Conservation (phyloP, 495 filamentous ascomycete genomes). For the Penicillium daleae region DNA sequence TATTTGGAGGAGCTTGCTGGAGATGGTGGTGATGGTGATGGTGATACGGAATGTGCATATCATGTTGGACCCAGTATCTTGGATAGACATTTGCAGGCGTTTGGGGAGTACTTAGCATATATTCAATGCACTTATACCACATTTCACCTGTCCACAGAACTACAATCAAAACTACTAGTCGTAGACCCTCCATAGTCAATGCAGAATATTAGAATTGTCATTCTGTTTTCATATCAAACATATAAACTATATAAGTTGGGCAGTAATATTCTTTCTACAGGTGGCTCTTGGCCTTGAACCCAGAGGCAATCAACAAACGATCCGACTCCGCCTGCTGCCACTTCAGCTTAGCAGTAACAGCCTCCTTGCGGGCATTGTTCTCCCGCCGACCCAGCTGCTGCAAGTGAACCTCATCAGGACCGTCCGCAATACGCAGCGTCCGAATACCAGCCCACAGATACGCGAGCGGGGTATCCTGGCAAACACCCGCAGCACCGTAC, state of each 20-base stretch:
- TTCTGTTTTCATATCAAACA: slow-evolving; percentile 6
- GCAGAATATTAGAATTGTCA: slow-evolving; percentile 1
- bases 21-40: slow-evolving; percentile 4
- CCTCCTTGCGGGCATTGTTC: slow-evolving; percentile 67
- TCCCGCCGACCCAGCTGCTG: slow-evolving; percentile 88
- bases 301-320: slow-evolving; percentile 64
- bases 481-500: slow-evolving; percentile 83
- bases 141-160: background rate
- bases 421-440: slow-evolving; percentile 84
- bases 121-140: slow-evolving; percentile 19
- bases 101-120: slow-evolving; percentile 19
- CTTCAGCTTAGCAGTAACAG: slow-evolving; percentile 63
- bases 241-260: background rate
- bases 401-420: slow-evolving; percentile 91
- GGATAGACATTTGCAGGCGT: slow-evolving; percentile 28
- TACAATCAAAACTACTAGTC: background rate
- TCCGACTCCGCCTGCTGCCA: slow-evolving; percentile 68
- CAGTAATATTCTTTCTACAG: slow-evolving; percentile 28
- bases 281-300: slow-evolving; percentile 52
- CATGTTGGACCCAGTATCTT: slow-evolving; percentile 17
- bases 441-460: slow-evolving; percentile 83
- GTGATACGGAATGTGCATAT: slow-evolving; percentile 30
- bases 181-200: background rate
- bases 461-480: slow-evolving; percentile 88
- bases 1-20: slow-evolving; percentile 15